Conservation (phyloP, 2,329 filamentous ascomycete species). For the Fusarium camptoceras region DNA sequence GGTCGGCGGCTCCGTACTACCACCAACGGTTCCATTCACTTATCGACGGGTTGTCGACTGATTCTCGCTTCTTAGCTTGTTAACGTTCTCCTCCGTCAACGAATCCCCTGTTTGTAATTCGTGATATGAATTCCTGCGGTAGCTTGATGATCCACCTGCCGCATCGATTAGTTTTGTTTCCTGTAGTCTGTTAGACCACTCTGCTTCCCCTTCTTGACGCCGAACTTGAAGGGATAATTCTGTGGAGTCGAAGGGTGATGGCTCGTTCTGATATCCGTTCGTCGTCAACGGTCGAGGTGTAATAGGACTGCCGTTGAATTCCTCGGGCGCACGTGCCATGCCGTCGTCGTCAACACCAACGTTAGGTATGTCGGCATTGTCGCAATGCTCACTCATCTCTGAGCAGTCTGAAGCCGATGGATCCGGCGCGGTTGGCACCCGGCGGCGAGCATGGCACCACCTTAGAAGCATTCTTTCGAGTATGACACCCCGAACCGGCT, state of each 20-base stretch:
- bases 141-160: slow-evolving; percentile 53
- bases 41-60: slow-evolving; percentile 38
- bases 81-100: slow-evolving; percentile 67
- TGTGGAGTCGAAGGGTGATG: slow-evolving; percentile 57
- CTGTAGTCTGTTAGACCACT: slow-evolving; percentile 58
- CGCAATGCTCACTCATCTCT: slow-evolving; percentile 58
- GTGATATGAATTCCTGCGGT: slow-evolving; percentile 52
- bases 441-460: slow-evolving; percentile 64
- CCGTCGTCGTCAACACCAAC: slow-evolving; percentile 50
- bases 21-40: neutral
- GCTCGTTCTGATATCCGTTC: slow-evolving; percentile 54
- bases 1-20: neutral
- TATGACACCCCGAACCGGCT: slow-evolving; percentile 76
- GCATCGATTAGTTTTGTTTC: slow-evolving; percentile 62
- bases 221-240: slow-evolving; percentile 52
- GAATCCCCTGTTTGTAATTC: slow-evolving; percentile 55
- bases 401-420: slow-evolving; percentile 58
- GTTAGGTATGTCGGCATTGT: slow-evolving; percentile 56
- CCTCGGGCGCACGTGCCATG: slow-evolving; percentile 42
- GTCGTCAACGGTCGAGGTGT: slow-evolving; percentile 57
- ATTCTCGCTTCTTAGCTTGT: slow-evolving; percentile 57
- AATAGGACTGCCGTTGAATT: slow-evolving; percentile 49
- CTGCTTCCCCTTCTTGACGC: slow-evolving; percentile 53
- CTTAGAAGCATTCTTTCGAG: slow-evolving; percentile 78
- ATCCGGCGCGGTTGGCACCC: slow-evolving; percentile 39